Evolutionary conservation across 345 rosid species (phyloP).

Genomic region (Populus deltoides): DNA sequence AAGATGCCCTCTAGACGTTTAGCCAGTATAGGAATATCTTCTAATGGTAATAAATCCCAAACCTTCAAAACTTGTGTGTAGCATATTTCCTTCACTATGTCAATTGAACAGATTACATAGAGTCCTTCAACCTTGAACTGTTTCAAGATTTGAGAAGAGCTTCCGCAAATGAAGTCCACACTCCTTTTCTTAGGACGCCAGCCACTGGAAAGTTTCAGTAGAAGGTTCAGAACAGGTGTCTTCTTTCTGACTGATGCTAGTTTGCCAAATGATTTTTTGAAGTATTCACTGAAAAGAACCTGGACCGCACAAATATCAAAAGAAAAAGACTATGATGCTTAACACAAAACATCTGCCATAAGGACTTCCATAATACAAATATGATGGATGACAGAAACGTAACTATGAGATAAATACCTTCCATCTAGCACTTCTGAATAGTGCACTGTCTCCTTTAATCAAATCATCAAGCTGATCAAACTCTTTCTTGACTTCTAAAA

Average conservation of each 20-base stretch:
- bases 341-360: not conserved
- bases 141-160: constrained; percentile 39
- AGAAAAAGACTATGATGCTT: not conserved
- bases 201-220: constrained; percentile 43
- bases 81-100: constrained; percentile 30
- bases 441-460: constrained; percentile 26
- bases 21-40: constrained; percentile 36
- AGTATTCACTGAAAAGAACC: constrained; percentile 52
- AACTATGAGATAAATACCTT: constrained; percentile 30
- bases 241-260: constrained; percentile 25
- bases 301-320: constrained; percentile 7
- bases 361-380: not conserved
- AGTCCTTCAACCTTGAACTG: constrained; percentile 38
- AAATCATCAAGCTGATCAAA: constrained; percentile 40
- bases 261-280: constrained; percentile 46
- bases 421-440: constrained; percentile 44
- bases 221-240: constrained; percentile 24
- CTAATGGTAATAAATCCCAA: constrained; percentile 51
- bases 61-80: constrained; percentile 47
- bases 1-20: constrained; percentile 45
- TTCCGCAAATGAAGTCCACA: constrained; percentile 29
- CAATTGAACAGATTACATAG: constrained; percentile 43
- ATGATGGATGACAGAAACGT: not conserved
- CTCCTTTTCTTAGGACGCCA: constrained; percentile 48
- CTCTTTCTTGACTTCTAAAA: constrained; percentile 39